Evolutionary conservation across 345 rosid species (phyloP).

Genomic region (thale cress (Arabidopsis thaliana)): TAIR10.1 NC_003070.9:26469501-26470000

Average conservation of each 20-base stretch:
- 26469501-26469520: not conserved
- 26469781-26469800: conserved; percentile 2
- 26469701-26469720: not conserved
- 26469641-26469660: not conserved
- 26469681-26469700: not conserved
- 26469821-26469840: conserved; percentile 4
- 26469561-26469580: conserved; percentile 1
- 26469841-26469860: not conserved
- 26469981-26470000: too few relatives aligned
- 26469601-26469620: conserved; percentile 18
- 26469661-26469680: not conserved
- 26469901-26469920: not conserved
- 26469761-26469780: conserved; percentile 42
- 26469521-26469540: conserved; percentile 16
- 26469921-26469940: not conserved
- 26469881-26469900: too few relatives aligned
- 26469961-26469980: not conserved
- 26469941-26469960: not conserved
- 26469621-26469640: conserved; percentile 4
- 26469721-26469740: conserved; percentile 43
- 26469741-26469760: conserved; percentile 44
- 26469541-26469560: conserved; percentile 15
- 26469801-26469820: not conserved
- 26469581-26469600: conserved; percentile 3
- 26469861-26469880: not conserved